Percentiles rank a stretch among this genome's conserved stretches.
Evolutionary conservation across 2,329 filamentous ascomycete genomes (phyloP).

Genomic region (Fusarium tricinctum): DNA sequence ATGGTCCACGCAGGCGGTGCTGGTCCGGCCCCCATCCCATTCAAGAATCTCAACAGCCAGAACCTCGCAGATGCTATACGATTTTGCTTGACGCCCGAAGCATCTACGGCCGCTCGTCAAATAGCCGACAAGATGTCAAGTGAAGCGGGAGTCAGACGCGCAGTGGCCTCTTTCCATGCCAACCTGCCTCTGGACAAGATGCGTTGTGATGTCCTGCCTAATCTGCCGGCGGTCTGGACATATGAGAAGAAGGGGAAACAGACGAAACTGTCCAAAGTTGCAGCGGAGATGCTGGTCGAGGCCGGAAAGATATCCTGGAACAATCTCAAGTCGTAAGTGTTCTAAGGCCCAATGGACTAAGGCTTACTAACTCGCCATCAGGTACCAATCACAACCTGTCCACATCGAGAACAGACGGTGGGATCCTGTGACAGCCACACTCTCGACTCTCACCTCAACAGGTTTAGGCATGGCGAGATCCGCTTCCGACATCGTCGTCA

Average conservation of each 20-base stretch:
- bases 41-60: slow-evolving; percentile 18
- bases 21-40: slow-evolving; percentile 31
- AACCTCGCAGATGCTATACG: slow-evolving; percentile 32
- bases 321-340: slow-evolving; percentile 16
- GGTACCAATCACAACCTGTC: slow-evolving; percentile 6
- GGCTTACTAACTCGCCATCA: not conserved
- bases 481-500: slow-evolving; percentile 28
- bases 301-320: slow-evolving; percentile 30
- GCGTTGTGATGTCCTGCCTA: slow-evolving; percentile 30
- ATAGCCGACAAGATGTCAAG: slow-evolving; percentile 33
- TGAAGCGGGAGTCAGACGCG: slow-evolving; percentile 36
- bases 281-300: slow-evolving; percentile 27
- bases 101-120: slow-evolving; percentile 16
- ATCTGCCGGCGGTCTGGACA: slow-evolving; percentile 24
- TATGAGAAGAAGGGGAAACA: slow-evolving; percentile 16
- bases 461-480: slow-evolving; percentile 22
- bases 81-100: slow-evolving; percentile 21
- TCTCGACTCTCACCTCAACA: slow-evolving; percentile 23
- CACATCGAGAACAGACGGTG: slow-evolving; percentile 36
- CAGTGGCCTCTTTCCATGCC: slow-evolving; percentile 43
- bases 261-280: slow-evolving; percentile 34
- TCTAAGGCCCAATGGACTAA: accelerated
- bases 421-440: slow-evolving; percentile 37
- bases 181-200: slow-evolving; percentile 40
- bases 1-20: slow-evolving; percentile 35